Base-by-base conservation (phyloP, 345 rosid genomes). In the Linum trigynum region DNA sequence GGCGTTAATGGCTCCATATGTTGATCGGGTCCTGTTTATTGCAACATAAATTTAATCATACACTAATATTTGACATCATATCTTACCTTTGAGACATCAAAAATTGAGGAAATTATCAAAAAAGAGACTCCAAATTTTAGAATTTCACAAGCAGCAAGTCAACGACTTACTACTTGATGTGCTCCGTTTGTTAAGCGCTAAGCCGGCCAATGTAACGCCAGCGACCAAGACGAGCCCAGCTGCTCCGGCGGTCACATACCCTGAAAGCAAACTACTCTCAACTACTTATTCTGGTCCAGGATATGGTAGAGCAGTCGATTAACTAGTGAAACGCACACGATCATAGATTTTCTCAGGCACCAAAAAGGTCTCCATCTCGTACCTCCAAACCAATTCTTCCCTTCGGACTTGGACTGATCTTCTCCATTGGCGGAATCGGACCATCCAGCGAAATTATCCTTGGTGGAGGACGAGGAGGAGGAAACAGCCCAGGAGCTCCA, bases 221-320 rank as follows among this genome's bases (percentile, higher is more conserved):
- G 77, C 76, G 63, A 85, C 69, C 65, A 90, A 69, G 62, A 88
- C 38, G 66, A 88, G 42, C 59, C 87, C 95, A 64, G 83, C 91
- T 6, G 85, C 77, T 77, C 89, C 96, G 70, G 87, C 91, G 45
- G 89, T 88, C 59, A 82, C 84, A 41, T 82, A 79, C 71, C 95
- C 99, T 90, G 97, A 81, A 81, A 84, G 73, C 77, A 76, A 82
- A 81, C 96, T 88, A 90, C 75, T 84, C 74, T 38, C 69, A 69
- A 23, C 81, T 72, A 82, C 84, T 90, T 82, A 90, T 80, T 17
- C 16, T 76, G 32, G 32, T 23, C 32, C 32, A 23, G 1, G 32
- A 23, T 23, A 23, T 23, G 32, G 32, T 23, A 23, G 32, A 23
- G 32, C 32, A 23, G 32, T 23, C 32, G 32, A 23, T 23, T 23